These are phyloP conservation scores for Exsudoporus frostii DNA, from an alignment of 768 basidiomycete species.

Conservation along the genomic window DNA sequence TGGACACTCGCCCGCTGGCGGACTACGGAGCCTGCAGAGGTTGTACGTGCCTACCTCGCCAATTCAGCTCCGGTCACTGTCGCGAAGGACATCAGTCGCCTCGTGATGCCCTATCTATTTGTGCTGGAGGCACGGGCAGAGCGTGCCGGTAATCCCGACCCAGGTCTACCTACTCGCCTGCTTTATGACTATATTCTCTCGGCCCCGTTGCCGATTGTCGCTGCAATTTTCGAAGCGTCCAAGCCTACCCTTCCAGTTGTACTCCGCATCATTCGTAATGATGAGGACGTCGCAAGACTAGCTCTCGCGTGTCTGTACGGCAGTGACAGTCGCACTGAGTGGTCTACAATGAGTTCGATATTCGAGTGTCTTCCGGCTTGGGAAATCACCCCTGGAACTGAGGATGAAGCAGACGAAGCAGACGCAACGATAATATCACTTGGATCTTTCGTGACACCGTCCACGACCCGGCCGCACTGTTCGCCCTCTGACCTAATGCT, in stretches of 20 bases:
- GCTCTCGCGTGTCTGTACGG: slow-evolving; percentile 91
- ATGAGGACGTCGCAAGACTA: slow-evolving; percentile 80
- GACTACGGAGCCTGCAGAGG: slow-evolving; percentile 56
- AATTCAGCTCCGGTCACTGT: slow-evolving; percentile 67
- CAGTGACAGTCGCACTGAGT: slow-evolving; percentile 63
- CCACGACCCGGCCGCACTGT: slow-evolving; percentile 52
- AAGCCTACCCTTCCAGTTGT: slow-evolving; percentile 78
- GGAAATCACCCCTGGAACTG: slow-evolving; percentile 56
- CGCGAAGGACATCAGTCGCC: slow-evolving; percentile 61
- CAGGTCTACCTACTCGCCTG: slow-evolving; percentile 56
- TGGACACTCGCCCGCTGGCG: slow-evolving; percentile 81
- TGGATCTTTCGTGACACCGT: slow-evolving; percentile 74
- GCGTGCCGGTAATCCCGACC: slow-evolving; percentile 70
- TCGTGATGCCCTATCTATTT: slow-evolving; percentile 91
- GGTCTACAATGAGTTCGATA: slow-evolving; percentile 84
- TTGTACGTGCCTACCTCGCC: slow-evolving; percentile 73
- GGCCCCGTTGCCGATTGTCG: slow-evolving; percentile 63
- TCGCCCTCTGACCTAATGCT: slow-evolving; percentile 69
- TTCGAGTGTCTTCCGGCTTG: slow-evolving; percentile 97
- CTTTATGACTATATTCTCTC: slow-evolving; percentile 72
- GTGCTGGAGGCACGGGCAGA: slow-evolving; percentile 89
- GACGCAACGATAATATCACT: slow-evolving; percentile 81
- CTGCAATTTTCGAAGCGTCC: slow-evolving; percentile 82
- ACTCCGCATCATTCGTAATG: slow-evolving; percentile 74
- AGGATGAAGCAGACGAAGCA: slow-evolving; percentile 69